These are phyloP conservation scores for Moringa oleifera DNA, from an alignment of 345 rosid genomes.

Conservation along the genomic window DNA sequence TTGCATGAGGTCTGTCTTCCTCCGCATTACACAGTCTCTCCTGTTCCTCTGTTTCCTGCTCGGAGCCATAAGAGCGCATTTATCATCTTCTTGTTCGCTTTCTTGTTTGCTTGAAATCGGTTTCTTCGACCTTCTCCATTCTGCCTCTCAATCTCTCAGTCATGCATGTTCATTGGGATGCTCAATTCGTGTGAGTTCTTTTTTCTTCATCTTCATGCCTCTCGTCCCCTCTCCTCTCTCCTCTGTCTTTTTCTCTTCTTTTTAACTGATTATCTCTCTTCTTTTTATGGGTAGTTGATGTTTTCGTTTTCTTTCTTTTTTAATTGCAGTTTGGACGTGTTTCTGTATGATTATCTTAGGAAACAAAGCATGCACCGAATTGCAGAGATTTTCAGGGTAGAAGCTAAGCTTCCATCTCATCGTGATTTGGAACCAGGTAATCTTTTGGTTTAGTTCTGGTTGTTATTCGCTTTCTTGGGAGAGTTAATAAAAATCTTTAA, in stretches of 20 bases:
- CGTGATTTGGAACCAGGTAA: neutral
- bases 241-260: no score
- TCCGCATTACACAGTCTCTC: neutral
- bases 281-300: neutral
- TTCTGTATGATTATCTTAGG: slow-evolving; percentile 11
- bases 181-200: neutral
- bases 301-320: neutral
- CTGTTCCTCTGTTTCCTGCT: neutral
- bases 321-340: slow-evolving; percentile 6
- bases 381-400: slow-evolving; percentile 9
- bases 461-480: neutral
- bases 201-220: neutral
- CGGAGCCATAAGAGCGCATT: neutral
- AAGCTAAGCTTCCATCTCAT: slow-evolving; percentile 6
- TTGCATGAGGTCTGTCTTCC: neutral
- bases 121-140: neutral
- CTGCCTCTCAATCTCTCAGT: neutral
- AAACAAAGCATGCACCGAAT: slow-evolving; percentile 12
- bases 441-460: neutral
- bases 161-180: neutral
- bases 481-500: no score
- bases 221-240: no score
- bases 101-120: neutral
- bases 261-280: neutral
- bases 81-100: no score